These are phyloP conservation scores for Aegilops speltoides DNA, from an alignment of 176 grass and related monocot genomes.

Conservation along the genomic window DNA sequence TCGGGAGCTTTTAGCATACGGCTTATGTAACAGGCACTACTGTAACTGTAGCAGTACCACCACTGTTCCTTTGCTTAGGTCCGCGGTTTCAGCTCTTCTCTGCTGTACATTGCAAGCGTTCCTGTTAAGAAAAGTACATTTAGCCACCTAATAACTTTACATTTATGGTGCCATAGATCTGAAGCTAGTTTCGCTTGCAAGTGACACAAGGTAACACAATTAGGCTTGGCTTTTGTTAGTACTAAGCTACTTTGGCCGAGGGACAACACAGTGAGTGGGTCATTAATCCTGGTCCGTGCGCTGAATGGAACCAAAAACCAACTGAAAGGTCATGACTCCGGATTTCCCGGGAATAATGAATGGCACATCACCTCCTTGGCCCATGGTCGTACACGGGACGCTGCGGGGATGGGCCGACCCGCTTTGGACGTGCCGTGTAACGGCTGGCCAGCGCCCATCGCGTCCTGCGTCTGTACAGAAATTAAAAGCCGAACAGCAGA, in stretches of 20 bases:
- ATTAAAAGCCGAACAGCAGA: neutral
- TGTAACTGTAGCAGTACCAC: neutral
- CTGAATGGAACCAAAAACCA: constrained; percentile 41
- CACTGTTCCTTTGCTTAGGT: neutral
- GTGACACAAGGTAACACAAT: constrained; percentile 9
- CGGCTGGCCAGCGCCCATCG: neutral
- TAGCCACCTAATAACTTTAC: neutral
- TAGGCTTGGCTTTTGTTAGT: no score
- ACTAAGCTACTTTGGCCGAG: neutral
- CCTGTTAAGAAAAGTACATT: neutral
- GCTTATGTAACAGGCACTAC: neutral
- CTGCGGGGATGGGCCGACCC: neutral
- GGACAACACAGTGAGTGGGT: constrained; percentile 16
- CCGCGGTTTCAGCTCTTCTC: neutral
- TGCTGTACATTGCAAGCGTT: neutral
- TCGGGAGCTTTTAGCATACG: neutral
- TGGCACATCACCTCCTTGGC: constrained; percentile 4
- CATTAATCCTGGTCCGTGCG: constrained; percentile 34
- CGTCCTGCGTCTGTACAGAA: neutral
- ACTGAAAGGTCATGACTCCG: constrained; percentile 16
- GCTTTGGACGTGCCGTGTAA: constrained; percentile 31
- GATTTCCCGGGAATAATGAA: constrained; percentile 50
- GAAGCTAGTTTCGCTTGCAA: constrained; percentile 24
- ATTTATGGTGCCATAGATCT: neutral
- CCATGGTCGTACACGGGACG: constrained; percentile 26